Evolutionary conservation across 805 yeast genomes (phyloP), one percentile per base, ranked within the genome.

Genomic region (Monosporozyma aquatica): DNA sequence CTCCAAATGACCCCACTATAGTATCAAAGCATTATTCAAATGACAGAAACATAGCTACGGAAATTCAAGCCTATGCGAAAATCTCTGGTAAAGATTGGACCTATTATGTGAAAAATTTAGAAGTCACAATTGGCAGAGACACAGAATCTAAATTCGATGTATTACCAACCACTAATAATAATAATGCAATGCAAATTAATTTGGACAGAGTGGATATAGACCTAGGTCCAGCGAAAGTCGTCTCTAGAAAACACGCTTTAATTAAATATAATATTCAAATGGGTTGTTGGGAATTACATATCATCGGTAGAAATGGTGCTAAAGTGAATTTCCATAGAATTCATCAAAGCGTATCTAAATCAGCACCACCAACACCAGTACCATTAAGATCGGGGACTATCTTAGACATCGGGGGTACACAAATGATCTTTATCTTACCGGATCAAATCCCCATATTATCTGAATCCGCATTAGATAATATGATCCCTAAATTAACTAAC

Each of bases 351-450:
- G 63, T 71, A 5, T 54, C 64, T 37, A 57, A 73, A 25, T 81
- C 79, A 4, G 64, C 71, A 5, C 54, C 65, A 35, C 61, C 67
- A 3, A 52, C 67, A 5, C 69, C 78, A 3, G 72, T 80, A 11
- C 72, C 79, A 10, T 71, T 92, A 43, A 72, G 74, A 41, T 81
- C 94, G 2, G 98, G 98, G n/a, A 84, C 90, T 33, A 78, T 92
- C 14, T 65, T 92, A 44, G 99, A 92, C 55, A 80, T 92, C 37
- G 97, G 97, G 14, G 97, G 97, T 5, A 87, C 95, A 9, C 97
- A 92, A 64, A 92, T 92, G 97, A 90, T 92, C 95, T 92, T 92
- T 59, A 92, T 92, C 29, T 69, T 92, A 50, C 99, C 99, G 2
- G 97, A 89, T 59, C 78, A 85, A 4, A 76, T 78, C 10, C 95